Conservation (phyloP, 805 yeast genomes). For the Candida pini region DNA sequence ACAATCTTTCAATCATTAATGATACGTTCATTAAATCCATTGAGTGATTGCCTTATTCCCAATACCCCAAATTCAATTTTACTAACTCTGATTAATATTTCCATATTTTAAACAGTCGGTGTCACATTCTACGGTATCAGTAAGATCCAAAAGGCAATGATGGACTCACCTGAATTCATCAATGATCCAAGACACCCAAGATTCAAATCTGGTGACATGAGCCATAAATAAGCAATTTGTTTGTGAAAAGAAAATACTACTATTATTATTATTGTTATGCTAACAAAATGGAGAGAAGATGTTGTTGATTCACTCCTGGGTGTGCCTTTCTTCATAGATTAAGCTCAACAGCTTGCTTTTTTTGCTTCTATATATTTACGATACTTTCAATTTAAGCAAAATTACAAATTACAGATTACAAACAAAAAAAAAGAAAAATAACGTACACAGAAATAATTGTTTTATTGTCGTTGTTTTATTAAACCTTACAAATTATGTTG, state of each 20-base stretch:
- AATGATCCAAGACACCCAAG: constrained; percentile 97
- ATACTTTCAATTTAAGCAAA: no score
- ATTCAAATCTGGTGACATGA: constrained; percentile 40
- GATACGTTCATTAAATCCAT: not conserved
- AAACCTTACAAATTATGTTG: constrained; percentile 28
- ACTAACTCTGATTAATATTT: not conserved
- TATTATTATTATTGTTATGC: no score
- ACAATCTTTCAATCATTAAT: not conserved
- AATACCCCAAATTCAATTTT: no score
- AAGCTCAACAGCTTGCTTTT: no score
- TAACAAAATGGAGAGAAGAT: no score
- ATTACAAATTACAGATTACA: not conserved
- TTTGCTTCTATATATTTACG: no score
- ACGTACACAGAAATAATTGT: not conserved
- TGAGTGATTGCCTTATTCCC: no score
- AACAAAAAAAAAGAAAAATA: not conserved
- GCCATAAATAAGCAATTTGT: constrained; percentile 22
- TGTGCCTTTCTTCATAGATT: no score
- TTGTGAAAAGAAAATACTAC: not conserved
- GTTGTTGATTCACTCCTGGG: no score
- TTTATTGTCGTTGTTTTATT: no score
- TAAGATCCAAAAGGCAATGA: constrained; percentile 62
- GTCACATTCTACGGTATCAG: constrained; percentile 65
- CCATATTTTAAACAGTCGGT: constrained; percentile 28
- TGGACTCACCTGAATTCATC: constrained; percentile 73